Conservation (phyloP, 2,329 filamentous ascomycete genomes). For the Lachnellula arida region DNA sequence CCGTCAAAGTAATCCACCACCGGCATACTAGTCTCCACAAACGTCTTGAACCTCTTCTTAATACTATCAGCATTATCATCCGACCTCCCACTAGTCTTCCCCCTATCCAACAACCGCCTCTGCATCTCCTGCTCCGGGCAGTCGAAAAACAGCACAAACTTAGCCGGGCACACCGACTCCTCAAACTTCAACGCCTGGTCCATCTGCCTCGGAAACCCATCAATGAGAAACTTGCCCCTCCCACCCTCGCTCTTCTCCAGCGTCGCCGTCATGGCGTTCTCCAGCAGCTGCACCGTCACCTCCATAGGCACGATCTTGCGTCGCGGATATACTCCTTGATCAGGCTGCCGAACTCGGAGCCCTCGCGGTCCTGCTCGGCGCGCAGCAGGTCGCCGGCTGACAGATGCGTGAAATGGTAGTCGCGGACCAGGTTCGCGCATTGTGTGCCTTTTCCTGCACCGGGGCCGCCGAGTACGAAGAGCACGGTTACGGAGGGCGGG, state of each 20-base stretch:
- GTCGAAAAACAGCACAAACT: constrained; percentile 89
- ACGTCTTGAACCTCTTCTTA: constrained; percentile 91
- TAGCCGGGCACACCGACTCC: constrained; percentile 75
- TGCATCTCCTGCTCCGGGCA: constrained; percentile 89
- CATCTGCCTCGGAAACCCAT: constrained; percentile 92
- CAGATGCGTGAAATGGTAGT: constrained; percentile 90
- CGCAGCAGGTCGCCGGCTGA: constrained; percentile 90
- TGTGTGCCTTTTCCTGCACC: constrained; percentile 97
- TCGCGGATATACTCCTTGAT: constrained; percentile 93
- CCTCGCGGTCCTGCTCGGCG: constrained; percentile 83
- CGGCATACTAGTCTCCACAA: constrained; percentile 95
- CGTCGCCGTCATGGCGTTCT: constrained; percentile 81
- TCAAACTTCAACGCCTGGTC: constrained; percentile 96
- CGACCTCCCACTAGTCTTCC: constrained; percentile 83
- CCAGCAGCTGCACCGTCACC: constrained; percentile 86
- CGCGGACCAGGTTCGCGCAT: constrained; percentile 78
- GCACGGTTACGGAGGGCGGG: constrained; percentile 72
- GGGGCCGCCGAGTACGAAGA: constrained; percentile 94
- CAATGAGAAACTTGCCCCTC: constrained; percentile 69
- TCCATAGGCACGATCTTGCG: constrained; percentile 97
- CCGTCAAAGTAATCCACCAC: constrained; percentile 81
- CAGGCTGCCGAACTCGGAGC: constrained; percentile 84
- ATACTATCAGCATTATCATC: constrained; percentile 97
- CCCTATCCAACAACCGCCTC: constrained; percentile 75
- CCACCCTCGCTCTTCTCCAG: constrained; percentile 46